These are phyloP conservation scores for Tulasnella sp. DNA, from an alignment of 768 basidiomycete genomes.

Conservation along the genomic window DNA sequence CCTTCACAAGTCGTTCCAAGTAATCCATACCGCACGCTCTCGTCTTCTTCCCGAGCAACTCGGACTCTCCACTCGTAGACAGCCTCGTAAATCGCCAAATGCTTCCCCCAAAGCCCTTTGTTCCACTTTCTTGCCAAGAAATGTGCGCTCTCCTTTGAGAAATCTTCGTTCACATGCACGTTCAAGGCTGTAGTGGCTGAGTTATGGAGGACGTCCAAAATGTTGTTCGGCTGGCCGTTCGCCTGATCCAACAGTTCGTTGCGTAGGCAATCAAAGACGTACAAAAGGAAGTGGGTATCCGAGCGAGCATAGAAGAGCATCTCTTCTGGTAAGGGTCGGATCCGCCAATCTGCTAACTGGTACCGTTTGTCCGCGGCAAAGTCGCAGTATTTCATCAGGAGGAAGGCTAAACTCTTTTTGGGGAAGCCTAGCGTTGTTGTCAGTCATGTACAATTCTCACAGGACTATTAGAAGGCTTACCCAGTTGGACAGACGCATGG, in stretches of 20 bases:
- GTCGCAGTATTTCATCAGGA: conserved; percentile 85
- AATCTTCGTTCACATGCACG: conserved; percentile 53
- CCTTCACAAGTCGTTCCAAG: not conserved
- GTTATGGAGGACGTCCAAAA: conserved; percentile 56
- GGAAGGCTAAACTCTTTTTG: conserved; percentile 74
- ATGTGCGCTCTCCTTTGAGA: conserved; percentile 71
- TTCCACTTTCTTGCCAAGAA: conserved; percentile 80
- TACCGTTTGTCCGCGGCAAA: conserved; percentile 92
- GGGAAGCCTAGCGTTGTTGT: conserved; percentile 58
- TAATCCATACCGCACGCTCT: conserved; percentile 64
- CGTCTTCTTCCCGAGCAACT: conserved; percentile 77
- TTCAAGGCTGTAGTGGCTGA: conserved; percentile 78
- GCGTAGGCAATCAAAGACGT: conserved; percentile 86
- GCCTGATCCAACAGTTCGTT: conserved; percentile 64
- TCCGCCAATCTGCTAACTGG: conserved; percentile 96
- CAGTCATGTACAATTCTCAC: not conserved
- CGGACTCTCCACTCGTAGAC: conserved; percentile 82
- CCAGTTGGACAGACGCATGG: conserved; percentile 84
- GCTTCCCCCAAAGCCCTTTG: conserved; percentile 50
- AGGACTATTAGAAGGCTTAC: conserved; percentile 41
- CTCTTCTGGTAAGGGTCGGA: conserved; percentile 80
- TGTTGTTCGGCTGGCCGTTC: conserved; percentile 39
- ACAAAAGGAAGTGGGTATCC: conserved; percentile 93
- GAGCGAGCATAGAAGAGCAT: conserved; percentile 93
- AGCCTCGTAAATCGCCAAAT: conserved; percentile 61